Conservation (phyloP, 2,329 filamentous ascomycete species). For the Monilinia vaccinii-corymbosi region DNA sequence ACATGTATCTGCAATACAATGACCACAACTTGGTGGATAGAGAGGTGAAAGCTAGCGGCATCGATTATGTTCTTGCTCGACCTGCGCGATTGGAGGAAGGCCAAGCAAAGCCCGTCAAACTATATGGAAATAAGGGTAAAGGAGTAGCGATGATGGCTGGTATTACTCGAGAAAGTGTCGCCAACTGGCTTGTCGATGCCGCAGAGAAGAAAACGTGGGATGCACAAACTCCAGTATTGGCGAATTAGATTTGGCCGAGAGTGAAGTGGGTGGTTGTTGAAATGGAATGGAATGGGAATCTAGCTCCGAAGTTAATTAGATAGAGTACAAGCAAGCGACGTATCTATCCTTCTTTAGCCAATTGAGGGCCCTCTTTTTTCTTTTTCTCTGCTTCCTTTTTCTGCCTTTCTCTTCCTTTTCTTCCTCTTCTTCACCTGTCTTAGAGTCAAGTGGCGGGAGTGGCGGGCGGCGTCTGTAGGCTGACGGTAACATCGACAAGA, state of each 20-base stretch:
- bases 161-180: constrained; percentile 33
- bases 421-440: neutral
- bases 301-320: too few species aligned
- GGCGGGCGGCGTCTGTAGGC: neutral
- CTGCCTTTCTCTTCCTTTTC: too few species aligned
- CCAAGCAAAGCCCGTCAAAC: constrained; percentile 9
- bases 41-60: constrained; percentile 15
- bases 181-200: constrained; percentile 37
- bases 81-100: constrained; percentile 14
- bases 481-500: neutral
- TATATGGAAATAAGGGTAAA: constrained; percentile 15
- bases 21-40: constrained; percentile 36
- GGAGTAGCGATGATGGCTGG: constrained; percentile 11
- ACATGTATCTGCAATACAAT: constrained; percentile 37
- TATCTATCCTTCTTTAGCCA: neutral
- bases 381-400: too few species aligned
- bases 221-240: constrained; percentile 1
- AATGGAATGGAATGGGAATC: neutral
- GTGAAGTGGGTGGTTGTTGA: neutral
- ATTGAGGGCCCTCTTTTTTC: neutral
- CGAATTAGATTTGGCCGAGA: neutral
- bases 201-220: constrained; percentile 28
- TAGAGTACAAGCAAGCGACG: neutral
- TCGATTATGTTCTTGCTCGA: constrained; percentile 15
- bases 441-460: neutral